Evolutionary conservation across 768 basidiomycete species (phyloP).

Genomic region (Candolleomyces aberdarensis): DNA sequence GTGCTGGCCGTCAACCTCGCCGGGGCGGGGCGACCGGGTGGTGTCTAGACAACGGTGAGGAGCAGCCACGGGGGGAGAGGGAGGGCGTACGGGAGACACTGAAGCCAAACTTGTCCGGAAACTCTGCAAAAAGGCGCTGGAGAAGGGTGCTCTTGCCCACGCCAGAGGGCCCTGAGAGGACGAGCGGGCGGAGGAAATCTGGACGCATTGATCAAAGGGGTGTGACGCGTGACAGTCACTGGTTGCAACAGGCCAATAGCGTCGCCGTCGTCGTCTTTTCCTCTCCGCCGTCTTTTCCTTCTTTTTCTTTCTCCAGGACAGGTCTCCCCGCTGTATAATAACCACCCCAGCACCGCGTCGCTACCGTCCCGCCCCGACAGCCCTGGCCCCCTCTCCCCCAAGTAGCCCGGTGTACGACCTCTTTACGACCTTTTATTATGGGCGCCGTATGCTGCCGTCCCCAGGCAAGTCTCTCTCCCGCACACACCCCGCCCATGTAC

Average conservation of each 20-base stretch:
- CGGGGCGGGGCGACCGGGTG: conserved; percentile 78
- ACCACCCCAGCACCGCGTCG: too few relatives aligned
- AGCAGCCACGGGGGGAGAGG: conserved; percentile 11
- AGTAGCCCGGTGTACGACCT: conserved; percentile 12
- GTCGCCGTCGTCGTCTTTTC: too few relatives aligned
- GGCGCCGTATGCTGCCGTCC: conserved; percentile 85
- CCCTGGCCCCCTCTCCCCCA: not conserved
- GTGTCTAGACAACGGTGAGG: conserved; percentile 59
- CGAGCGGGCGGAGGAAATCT: conserved; percentile 65
- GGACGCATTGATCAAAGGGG: not conserved
- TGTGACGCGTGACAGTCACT: not conserved
- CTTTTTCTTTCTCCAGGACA: too few relatives aligned
- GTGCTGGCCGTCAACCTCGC: conserved; percentile 77
- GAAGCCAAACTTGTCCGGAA: conserved; percentile 87
- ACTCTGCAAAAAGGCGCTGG: conserved; percentile 72
- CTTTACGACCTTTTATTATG: conserved; percentile 44
- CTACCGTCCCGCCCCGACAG: not conserved
- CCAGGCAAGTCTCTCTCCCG: conserved; percentile 44
- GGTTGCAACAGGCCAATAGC: too few relatives aligned
- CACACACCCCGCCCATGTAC: conserved; percentile 1
- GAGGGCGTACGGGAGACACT: conserved; percentile 78
- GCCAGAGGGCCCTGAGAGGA: conserved; percentile 89
- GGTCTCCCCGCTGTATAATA: too few relatives aligned
- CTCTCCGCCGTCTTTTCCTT: too few relatives aligned
- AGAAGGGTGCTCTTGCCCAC: conserved; percentile 94